Evolutionary conservation across 1,284 basidiomycete species (phyloP), one percentile per base, ranked within the genome.

Genomic region (Sporisorium iseilematis-ciliati): DNA sequence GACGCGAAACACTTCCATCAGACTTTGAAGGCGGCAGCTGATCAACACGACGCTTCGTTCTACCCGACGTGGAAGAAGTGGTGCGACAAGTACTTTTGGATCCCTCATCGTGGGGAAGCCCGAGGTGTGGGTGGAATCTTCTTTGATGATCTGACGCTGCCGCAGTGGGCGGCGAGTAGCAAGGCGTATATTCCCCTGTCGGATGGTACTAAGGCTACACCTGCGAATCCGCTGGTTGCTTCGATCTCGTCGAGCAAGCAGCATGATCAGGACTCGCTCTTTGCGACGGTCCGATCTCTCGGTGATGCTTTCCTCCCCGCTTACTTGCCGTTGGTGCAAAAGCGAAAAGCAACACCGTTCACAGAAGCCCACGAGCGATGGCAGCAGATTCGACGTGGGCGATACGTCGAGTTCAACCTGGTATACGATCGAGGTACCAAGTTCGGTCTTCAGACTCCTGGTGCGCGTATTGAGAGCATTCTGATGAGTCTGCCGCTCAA

Each of bases 31-130:
- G 84, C 85, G 2, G 92, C 92, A 0, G 95, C 93, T 85, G 92
- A 92, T 80, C 85, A 87, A 43, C 91, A 95, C 85, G 90, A 93
- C 50, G 67, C 87, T 2, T 87, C 88, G 29, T 89, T 96, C 67
- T 94, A 94, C 87, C 89, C 90, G 4, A 87, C 88, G 1, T 95
- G 95, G 89, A 99, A 99, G 86, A 89, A 89, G 78, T 98, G 95
- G 94, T 98, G 96, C 87, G 97, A 99, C 87, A 91, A 93, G 84
- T 99, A 99, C 88, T 99, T 99, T 86, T 92, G 88, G 87, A 91
- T 98, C 80, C 89, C 92, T n/a, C 96, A 99, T 84, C 91, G 96
- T n/a, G 87, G 88, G 33, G 96, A 99, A 87, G 87, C 90, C 1
- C 90, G 96, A 25, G 97, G 97, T 3, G 87, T 99, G 42, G 97